Evolutionary conservation across 768 basidiomycete species (phyloP).

Genomic region (Calocybe indica): DNA sequence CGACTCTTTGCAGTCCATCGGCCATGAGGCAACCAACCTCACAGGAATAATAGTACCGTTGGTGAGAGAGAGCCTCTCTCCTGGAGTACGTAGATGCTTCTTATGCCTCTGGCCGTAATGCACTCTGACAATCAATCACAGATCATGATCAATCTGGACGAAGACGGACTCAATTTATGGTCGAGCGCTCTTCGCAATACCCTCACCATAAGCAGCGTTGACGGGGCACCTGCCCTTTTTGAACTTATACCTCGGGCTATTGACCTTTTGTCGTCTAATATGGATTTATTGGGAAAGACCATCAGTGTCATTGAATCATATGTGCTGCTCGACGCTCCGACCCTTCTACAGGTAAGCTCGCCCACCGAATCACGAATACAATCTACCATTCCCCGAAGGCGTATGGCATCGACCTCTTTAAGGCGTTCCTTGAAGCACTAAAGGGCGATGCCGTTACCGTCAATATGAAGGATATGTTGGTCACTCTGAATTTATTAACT

Average conservation of each 20-base stretch:
- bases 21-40: conserved; percentile 42
- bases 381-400: conserved; percentile 28
- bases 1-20: neutral
- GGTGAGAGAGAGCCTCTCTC: conserved; percentile 57
- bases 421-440: conserved; percentile 47
- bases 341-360: conserved; percentile 56
- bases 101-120: neutral
- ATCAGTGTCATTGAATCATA: conserved; percentile 72
- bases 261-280: conserved; percentile 54
- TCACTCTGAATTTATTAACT: conserved; percentile 50
- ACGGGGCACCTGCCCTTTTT: conserved; percentile 45
- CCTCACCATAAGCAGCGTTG: conserved; percentile 38
- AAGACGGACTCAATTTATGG: conserved; percentile 78
- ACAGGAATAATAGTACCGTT: conserved; percentile 54
- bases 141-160: conserved; percentile 67
- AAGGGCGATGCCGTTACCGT: conserved; percentile 37
- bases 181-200: conserved; percentile 63
- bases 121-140: conserved; percentile 21
- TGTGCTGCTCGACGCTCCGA: conserved; percentile 59
- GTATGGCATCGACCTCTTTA: conserved; percentile 51
- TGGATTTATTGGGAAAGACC: conserved; percentile 69
- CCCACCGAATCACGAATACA: neutral
- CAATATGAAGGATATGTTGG: conserved; percentile 63
- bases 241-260: conserved; percentile 63
- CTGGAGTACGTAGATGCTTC: conserved; percentile 33